These are phyloP conservation scores for Sugiyamaella mastotermitis DNA, from an alignment of 805 yeast species.

Conservation along the genomic window DNA sequence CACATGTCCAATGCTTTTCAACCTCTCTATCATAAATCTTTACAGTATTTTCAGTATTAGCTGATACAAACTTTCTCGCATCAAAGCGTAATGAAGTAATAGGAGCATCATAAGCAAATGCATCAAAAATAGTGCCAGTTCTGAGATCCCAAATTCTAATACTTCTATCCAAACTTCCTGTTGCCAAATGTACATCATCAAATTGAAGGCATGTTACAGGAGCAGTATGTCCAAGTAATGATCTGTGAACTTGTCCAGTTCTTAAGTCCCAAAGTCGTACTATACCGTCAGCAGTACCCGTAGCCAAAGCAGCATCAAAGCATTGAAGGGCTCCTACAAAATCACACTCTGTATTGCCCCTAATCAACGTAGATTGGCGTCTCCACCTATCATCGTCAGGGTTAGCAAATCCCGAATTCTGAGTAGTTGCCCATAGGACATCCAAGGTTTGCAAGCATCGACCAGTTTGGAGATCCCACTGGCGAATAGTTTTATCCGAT, in stretches of 20 bases:
- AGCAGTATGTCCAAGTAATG: constrained; percentile 61
- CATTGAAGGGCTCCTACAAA: constrained; percentile 65
- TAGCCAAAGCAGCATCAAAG: constrained; percentile 69
- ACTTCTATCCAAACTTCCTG: constrained; percentile 59
- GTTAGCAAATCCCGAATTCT: constrained; percentile 11
- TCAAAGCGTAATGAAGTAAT: constrained; percentile 57
- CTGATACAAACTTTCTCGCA: constrained; percentile 45
- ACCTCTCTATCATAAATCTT: constrained; percentile 54
- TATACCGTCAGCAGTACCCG: constrained; percentile 71
- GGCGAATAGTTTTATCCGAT: constrained; percentile 63
- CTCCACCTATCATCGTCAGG: constrained; percentile 8
- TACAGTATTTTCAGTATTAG: constrained; percentile 44
- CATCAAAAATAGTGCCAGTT: constrained; percentile 55
- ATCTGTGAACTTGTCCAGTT: constrained; percentile 57
- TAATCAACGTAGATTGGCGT: constrained; percentile 8
- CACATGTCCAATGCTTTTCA: constrained; percentile 49
- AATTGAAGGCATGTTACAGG: constrained; percentile 64
- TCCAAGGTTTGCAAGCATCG: constrained; percentile 67
- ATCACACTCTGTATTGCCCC: constrained; percentile 2
- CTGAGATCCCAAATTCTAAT: constrained; percentile 70
- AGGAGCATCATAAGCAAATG: constrained; percentile 55
- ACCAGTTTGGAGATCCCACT: constrained; percentile 67
- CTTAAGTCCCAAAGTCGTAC: constrained; percentile 75
- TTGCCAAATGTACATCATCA: constrained; percentile 56
- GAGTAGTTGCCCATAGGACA: constrained; percentile 52